Base-by-base conservation (phyloP, 192 early-diverging fungal genomes). In the Backusella tuberculispora region DNA sequence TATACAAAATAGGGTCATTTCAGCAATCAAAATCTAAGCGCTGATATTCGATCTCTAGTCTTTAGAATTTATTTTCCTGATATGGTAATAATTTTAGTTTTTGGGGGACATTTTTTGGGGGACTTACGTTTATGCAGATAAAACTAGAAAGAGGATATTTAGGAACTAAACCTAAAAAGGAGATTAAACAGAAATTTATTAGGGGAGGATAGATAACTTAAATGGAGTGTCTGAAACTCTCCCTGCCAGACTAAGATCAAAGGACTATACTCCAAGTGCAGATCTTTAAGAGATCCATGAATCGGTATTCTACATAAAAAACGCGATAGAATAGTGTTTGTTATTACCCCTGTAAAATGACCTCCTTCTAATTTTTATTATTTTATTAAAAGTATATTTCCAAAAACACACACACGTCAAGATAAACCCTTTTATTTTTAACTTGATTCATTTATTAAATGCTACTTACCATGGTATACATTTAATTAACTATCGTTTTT, bases 21-120 rank as follows among this genome's bases (percentile, higher is more conserved):
- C 6, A 69, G 37, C 46, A 43, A 69, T 69, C 68, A 69, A 47
- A 9, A 45, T 46, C 43, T 69, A 43, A 45, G 21, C 68, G 26
- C 42, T 69, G 44, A 69, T 43, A 46, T n/a, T 69, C 68, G 68
- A 69, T 69, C 68, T 47, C 21, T 29, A 60, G 53, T 60, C 21
- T 60, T 60, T 13, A 26, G 10, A 60, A 60, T 60, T 26, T 1
- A 26, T 26, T 60, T 60, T 60, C 53, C 53, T 60, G 53, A 60
- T 60, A 60, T 60, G 21, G 53, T 60, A 60, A 60, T 5, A 60
- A 24, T 60, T 5, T 60, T 60, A 26, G 53, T 13, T 60, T 26
- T 26, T 60, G 10, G 53, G 50, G 53, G 53, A n/a, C 10, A 10
- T 4, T 14, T 6, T 9, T 9, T 19, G 53, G 53, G 53, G 53